A percentile compares a stretch with the other conserved stretches of the same genome.
Conservation (phyloP, 2,329 filamentous ascomycete genomes). For the Lizonia empirigonia region DNA sequence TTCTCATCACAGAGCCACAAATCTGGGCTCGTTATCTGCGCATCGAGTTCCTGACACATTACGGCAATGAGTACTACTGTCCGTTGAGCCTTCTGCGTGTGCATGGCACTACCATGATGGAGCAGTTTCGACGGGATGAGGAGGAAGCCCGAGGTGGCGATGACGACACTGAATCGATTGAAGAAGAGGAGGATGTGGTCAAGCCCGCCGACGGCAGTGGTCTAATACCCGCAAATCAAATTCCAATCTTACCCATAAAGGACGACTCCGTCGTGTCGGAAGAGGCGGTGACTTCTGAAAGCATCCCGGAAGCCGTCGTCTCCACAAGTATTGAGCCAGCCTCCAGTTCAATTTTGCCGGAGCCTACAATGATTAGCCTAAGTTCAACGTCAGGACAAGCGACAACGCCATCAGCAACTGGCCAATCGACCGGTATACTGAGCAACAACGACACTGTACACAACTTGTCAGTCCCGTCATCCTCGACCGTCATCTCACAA, state of each 20-base stretch:
- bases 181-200: slow-evolving; percentile 50
- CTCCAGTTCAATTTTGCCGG: background rate
- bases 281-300: background rate
- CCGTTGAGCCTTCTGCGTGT: slow-evolving; percentile 88
- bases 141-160: slow-evolving; percentile 65
- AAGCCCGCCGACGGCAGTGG: slow-evolving; percentile 44
- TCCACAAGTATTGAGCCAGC: background rate
- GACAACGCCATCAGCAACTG: background rate
- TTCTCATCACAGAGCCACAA: slow-evolving; percentile 88
- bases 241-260: slow-evolving; percentile 26
- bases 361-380: background rate
- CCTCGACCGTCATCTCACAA: background rate
- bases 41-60: slow-evolving; percentile 90
- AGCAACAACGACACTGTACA: background rate
- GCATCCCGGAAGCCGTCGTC: background rate
- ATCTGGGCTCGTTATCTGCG: slow-evolving; percentile 95
- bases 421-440: background rate
- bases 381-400: background rate
- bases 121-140: slow-evolving; percentile 88
- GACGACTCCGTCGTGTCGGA: background rate
- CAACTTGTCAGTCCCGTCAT: background rate
- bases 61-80: slow-evolving; percentile 96
- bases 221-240: slow-evolving; percentile 24
- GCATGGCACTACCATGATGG: slow-evolving; percentile 91
- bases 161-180: slow-evolving; percentile 66